Evolutionary conservation across 116 monocot genomes (phyloP).

Genomic region (Iris pallida): DNA sequence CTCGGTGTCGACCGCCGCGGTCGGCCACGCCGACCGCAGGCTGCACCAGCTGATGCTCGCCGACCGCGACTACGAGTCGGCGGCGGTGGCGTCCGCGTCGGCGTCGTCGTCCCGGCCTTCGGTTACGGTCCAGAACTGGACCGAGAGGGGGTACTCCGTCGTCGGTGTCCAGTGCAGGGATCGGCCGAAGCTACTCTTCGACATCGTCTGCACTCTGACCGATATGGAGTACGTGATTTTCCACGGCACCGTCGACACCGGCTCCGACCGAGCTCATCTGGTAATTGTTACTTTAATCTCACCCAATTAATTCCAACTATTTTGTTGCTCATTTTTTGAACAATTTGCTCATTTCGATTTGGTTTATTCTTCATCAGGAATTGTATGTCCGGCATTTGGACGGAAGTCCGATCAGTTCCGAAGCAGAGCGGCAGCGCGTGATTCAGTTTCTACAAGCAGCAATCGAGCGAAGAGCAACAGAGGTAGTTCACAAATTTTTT

Average conservation of each 20-base stretch:
- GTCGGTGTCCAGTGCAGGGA: constrained; percentile 46
- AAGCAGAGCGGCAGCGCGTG: constrained; percentile 37
- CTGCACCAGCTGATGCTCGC: constrained; percentile 42
- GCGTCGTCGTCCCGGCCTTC: neutral
- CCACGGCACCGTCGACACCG: constrained; percentile 36
- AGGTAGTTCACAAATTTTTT: constrained; percentile 11
- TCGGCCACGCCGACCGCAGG: constrained; percentile 17
- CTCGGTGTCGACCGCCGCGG: constrained; percentile 4
- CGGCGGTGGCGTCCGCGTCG: neutral
- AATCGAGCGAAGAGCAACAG: constrained; percentile 31
- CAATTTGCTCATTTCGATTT: neutral
- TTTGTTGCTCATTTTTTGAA: neutral
- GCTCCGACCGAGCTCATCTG: constrained; percentile 23
- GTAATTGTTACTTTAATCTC: constrained; percentile 8
- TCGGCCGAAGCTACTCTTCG: constrained; percentile 62
- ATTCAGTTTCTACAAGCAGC: constrained; percentile 38
- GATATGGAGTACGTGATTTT: constrained; percentile 64
- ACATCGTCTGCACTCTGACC: constrained; percentile 53
- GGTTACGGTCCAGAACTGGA: constrained; percentile 41
- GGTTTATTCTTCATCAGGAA: constrained; percentile 23
- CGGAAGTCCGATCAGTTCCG: constrained; percentile 33
- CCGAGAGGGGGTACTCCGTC: constrained; percentile 49
- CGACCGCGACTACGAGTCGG: constrained; percentile 23
- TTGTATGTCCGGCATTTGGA: constrained; percentile 44
- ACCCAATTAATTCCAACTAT: too few relatives aligned